Evolutionary conservation across 2,329 filamentous ascomycete genomes (phyloP).

Genomic region (Alternaria sp.): DNA sequence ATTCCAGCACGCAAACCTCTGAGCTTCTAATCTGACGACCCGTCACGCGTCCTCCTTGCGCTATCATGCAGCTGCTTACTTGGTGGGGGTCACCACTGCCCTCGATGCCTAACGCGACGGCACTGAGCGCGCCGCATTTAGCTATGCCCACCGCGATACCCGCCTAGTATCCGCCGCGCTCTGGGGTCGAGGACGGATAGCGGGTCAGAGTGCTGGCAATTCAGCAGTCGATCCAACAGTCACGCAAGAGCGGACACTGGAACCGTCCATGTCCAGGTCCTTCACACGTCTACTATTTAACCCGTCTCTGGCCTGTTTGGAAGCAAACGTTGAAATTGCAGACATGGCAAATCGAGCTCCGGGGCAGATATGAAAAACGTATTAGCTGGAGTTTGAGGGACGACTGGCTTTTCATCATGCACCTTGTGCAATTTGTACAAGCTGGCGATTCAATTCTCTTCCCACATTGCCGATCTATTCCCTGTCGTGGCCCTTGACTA

Average conservation of each 20-base stretch:
- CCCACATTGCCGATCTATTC: neutral
- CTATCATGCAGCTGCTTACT: constrained; percentile 28
- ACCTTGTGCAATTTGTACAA: neutral
- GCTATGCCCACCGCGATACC: constrained; percentile 11
- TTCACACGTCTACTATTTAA: neutral
- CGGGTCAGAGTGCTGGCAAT: constrained; percentile 6
- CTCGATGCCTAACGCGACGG: neutral
- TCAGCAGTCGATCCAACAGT: neutral
- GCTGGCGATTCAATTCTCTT: neutral
- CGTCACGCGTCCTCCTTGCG: constrained; percentile 28
- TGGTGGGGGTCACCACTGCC: constrained; percentile 18
- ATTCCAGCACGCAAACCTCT: neutral
- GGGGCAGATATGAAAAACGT: neutral
- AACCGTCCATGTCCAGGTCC: neutral
- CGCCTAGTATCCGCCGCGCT: constrained; percentile 13
- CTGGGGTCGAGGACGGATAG: constrained; percentile 1
- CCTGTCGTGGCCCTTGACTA: neutral
- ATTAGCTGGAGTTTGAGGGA: neutral
- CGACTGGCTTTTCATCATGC: neutral
- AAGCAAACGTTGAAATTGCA: neutral
- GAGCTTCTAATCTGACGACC: neutral
- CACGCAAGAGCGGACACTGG: neutral
- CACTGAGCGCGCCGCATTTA: constrained; percentile 1
- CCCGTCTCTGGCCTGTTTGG: neutral
- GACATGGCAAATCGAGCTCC: neutral